Conservation (phyloP, 208 protist species). For the Leishmania turanica region DNA sequence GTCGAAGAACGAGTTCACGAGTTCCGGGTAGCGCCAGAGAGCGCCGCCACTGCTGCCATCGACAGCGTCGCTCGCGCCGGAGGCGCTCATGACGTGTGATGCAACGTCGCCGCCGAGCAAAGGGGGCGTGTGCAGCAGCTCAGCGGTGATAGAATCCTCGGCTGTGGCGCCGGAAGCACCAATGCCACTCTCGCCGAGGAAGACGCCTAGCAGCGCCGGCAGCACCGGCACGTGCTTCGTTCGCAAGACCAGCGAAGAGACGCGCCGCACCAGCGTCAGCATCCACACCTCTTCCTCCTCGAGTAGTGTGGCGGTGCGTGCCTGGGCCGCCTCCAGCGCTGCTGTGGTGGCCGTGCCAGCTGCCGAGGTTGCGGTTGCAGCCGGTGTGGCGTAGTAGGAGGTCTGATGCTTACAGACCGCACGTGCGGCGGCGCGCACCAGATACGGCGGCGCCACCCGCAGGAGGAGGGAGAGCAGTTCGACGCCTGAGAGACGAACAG, state of each 20-base stretch:
- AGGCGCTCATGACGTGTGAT: neutral
- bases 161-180: neutral
- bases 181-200: conserved; percentile 20
- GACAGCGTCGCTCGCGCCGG: neutral
- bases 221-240: conserved; percentile 53
- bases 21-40: conserved; percentile 36
- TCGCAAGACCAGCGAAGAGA: conserved; percentile 59
- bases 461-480: conserved; percentile 62
- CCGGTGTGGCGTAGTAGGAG: conserved; percentile 13
- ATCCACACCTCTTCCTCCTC: conserved; percentile 49
- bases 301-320: conserved; percentile 3
- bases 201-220: conserved; percentile 36
- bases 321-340: conserved; percentile 19
- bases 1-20: conserved; percentile 53
- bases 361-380: neutral
- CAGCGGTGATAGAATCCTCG: conserved; percentile 7
- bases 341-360: neutral
- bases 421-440: conserved; percentile 26
- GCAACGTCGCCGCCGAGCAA: neutral
- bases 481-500: conserved; percentile 57
- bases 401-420: conserved; percentile 37
- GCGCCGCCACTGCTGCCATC: neutral
- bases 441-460: conserved; percentile 18
- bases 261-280: conserved; percentile 56
- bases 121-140: conserved; percentile 1